Evolutionary conservation across 2,329 filamentous ascomycete genomes (phyloP).

Genomic region (Calonectria montana): DNA sequence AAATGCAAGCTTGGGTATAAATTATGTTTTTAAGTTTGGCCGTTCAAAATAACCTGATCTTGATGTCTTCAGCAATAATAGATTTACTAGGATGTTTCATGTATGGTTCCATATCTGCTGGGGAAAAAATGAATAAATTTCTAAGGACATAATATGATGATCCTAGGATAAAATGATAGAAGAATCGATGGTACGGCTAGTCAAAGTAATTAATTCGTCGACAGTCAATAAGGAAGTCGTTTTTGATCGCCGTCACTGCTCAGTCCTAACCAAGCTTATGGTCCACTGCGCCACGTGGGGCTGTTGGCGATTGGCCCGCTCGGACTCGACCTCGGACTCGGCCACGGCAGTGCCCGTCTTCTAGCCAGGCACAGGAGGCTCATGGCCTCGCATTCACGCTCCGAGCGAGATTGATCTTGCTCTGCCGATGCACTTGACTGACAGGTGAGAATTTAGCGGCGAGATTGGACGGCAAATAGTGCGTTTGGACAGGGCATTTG

Average conservation of each 20-base stretch:
- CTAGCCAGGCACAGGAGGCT: neutral
- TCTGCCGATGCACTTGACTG: neutral
- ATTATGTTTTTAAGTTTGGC: too few species aligned
- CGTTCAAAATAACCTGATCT: too few species aligned
- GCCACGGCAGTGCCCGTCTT: neutral
- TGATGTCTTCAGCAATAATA: too few species aligned
- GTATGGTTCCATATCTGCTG: too few species aligned
- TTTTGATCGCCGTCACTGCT: neutral
- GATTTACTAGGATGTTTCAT: too few species aligned
- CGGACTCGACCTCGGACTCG: constrained; percentile 34
- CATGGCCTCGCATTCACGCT: neutral
- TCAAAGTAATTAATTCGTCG: too few species aligned
- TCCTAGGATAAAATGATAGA: too few species aligned
- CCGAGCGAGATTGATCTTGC: neutral
- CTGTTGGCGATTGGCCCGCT: constrained; percentile 31
- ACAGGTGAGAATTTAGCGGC: neutral
- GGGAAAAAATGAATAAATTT: too few species aligned
- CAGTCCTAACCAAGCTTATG: neutral
- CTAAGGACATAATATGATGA: too few species aligned
- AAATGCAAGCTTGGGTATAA: too few species aligned
- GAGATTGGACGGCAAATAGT: neutral
- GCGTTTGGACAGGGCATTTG: neutral
- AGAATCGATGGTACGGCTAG: too few species aligned
- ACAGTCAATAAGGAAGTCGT: neutral
- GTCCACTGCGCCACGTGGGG: neutral